These are phyloP conservation scores for Achaetomiella virescens DNA, from an alignment of 495 filamentous ascomycete species.

Conservation along the genomic window DNA sequence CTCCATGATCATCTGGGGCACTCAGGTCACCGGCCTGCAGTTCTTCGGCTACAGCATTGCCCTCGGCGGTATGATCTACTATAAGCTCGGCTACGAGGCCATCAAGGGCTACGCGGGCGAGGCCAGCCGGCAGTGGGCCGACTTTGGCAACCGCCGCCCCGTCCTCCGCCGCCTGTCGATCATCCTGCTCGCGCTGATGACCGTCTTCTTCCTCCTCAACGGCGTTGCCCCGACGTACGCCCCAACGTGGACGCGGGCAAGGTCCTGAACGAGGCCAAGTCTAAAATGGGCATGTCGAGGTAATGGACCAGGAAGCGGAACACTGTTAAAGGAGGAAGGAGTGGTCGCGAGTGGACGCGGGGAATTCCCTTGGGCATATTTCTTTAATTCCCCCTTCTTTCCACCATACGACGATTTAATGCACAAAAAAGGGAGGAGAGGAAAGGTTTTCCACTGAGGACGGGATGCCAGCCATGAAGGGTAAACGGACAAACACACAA, in stretches of 20 bases:
- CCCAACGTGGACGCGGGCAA: slow-evolving; percentile 42
- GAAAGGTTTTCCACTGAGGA: background rate
- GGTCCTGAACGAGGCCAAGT: slow-evolving; percentile 42
- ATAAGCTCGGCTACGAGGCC: slow-evolving; percentile 87
- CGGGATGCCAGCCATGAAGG: background rate
- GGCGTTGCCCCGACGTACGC: slow-evolving; percentile 45
- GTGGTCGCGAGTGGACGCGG: background rate
- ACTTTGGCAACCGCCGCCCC: slow-evolving; percentile 72
- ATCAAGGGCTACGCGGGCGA: slow-evolving; percentile 72
- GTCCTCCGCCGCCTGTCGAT: slow-evolving; percentile 69
- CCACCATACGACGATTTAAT: slow-evolving; percentile 30
- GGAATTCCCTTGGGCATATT: slow-evolving; percentile 6
- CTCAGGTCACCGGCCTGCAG: slow-evolving; percentile 73
- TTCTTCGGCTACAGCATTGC: slow-evolving; percentile 94
- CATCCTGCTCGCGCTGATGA: slow-evolving; percentile 50
- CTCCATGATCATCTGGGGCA: slow-evolving; percentile 86
- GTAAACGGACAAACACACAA: no score
- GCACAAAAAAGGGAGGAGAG: background rate
- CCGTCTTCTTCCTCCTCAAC: slow-evolving; percentile 63
- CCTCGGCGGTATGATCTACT: slow-evolving; percentile 85
- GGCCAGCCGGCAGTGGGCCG: slow-evolving; percentile 69
- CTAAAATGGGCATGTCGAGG: slow-evolving; percentile 38
- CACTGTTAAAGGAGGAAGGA: background rate
- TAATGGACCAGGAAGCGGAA: slow-evolving; percentile 14
- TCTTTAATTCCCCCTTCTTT: slow-evolving; percentile 7